These are phyloP conservation scores for Macrocybe gigantea DNA, from an alignment of 768 basidiomycete species.

Conservation along the genomic window DNA sequence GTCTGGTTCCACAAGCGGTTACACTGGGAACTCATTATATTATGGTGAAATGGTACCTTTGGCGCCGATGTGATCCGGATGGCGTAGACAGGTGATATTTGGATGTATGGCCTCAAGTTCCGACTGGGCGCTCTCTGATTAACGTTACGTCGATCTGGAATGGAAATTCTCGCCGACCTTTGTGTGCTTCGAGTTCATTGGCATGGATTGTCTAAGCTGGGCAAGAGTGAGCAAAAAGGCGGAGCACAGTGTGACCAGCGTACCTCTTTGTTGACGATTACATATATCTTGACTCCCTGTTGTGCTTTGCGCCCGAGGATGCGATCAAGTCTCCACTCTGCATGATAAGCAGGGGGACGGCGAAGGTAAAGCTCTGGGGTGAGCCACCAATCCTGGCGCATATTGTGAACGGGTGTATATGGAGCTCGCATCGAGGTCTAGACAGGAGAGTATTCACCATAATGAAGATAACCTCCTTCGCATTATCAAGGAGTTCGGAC, in stretches of 20 bases:
- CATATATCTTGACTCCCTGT: conserved; percentile 86
- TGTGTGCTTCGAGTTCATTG: conserved; percentile 81
- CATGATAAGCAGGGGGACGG: conserved; percentile 79
- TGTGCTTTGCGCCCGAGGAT: conserved; percentile 84
- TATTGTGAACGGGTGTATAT: not conserved
- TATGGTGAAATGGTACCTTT: conserved; percentile 41
- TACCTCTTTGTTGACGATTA: conserved; percentile 93
- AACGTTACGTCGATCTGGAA: not conserved
- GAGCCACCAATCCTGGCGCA: conserved; percentile 83
- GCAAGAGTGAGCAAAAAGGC: not conserved
- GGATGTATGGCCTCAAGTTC: conserved; percentile 78
- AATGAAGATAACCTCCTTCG: conserved; percentile 84
- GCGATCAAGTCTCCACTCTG: conserved; percentile 85
- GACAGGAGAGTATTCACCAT: conserved; percentile 37
- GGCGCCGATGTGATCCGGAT: conserved; percentile 84
- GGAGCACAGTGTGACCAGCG: not conserved
- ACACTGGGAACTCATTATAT: too few species aligned
- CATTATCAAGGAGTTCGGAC: conserved; percentile 82
- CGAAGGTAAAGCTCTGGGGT: conserved; percentile 93
- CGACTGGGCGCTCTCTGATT: conserved; percentile 32
- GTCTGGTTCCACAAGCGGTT: conserved; percentile 31
- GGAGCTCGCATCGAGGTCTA: not conserved
- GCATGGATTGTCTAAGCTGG: conserved; percentile 86
- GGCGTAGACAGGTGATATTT: conserved; percentile 86
- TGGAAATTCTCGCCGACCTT: conserved; percentile 29